phyloP scores from a whole-genome alignment of 192 early-diverging fungal species.

The Coemansia sp. region DNA sequence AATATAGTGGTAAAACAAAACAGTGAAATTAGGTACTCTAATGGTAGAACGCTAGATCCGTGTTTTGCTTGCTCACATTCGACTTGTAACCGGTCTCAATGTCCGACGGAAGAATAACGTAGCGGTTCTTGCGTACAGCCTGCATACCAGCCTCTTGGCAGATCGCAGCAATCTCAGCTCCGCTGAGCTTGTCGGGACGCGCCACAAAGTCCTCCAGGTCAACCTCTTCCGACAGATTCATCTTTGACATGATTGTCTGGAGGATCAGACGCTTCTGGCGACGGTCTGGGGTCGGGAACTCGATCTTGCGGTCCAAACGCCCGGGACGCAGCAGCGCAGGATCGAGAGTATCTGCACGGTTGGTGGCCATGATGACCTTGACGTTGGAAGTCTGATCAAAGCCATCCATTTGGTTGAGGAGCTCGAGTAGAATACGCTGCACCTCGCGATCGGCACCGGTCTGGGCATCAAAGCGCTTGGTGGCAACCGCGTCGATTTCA shows the following conservation, averaged over 20 bases:
- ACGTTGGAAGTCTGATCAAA: conserved; percentile 98
- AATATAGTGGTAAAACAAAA: conserved; percentile 4
- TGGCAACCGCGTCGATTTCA: conserved; percentile 98
- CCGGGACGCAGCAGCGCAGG: conserved; percentile 96
- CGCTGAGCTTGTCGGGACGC: conserved; percentile 93
- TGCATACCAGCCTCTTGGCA: conserved; percentile 99
- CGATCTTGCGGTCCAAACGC: conserved; percentile 97
- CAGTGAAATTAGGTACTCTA: conserved; percentile 38
- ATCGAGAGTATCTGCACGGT: conserved; percentile 96
- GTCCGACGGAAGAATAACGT: conserved; percentile 93
- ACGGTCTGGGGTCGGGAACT: conserved; percentile 97
- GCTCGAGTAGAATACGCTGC: conserved; percentile 94
- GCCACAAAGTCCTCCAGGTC: conserved; percentile 98
- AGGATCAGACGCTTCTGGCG: conserved; percentile 98
- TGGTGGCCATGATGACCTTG: conserved; percentile 99
- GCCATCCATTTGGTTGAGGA: conserved; percentile 99
- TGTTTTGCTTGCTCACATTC: conserved; percentile 95
- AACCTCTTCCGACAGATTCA: conserved; percentile 98
- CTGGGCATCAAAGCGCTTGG: conserved; percentile 97
- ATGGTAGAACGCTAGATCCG: conserved; percentile 95
- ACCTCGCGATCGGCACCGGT: conserved; percentile 99
- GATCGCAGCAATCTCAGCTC: conserved; percentile 97
- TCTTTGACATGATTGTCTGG: conserved; percentile 91
- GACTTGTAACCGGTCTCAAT: conserved; percentile 96
- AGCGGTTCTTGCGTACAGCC: conserved; percentile 97